Evolutionary conservation across 1,139 yeast genomes (phyloP), one percentile per base, ranked within the genome.

Genomic region (Yamadazyma siamensis): DNA sequence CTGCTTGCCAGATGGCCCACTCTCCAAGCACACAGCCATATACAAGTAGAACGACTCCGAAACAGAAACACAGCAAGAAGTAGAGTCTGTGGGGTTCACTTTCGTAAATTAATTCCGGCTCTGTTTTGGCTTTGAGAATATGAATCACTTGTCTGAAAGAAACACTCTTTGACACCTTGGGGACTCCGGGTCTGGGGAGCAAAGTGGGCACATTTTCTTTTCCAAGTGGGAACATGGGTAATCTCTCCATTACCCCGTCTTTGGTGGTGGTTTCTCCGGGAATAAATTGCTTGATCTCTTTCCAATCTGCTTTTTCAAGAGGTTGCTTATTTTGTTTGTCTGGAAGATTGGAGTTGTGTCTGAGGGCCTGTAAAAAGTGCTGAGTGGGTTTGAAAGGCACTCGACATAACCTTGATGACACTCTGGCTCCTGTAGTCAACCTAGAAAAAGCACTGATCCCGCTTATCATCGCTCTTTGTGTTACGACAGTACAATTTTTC

Each of bases 41-140:
- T 9, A 81, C 66, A 4, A 82, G 67, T 45, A 83, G 75, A 13
- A 80, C 77, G 22, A 82, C 61, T 0, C 88, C 85, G 48, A 81
- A 68, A 23, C 86, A 78, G 41, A 80, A 75, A 50, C 86, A 76
- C 22, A 78, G 72, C 15, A 83, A 60, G 51, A 85, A 84, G 52
- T 84, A 86, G 17, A 84, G 63, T 35, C 84, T 65, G 50, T 86
- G 95, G 0, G 94, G 85, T 56, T 86, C 95, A 19, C 88, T 78
- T 61, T 83, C 89, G 55, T 86, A 86, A 29, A 86, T 69, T 36
- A 86, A 64, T 51, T 84, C 94, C 1, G 94, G 94, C 31, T 71
- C 68, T 6, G 58, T 60, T 43, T 78, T 76, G 28, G 63, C 59
- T 38, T 73, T 65, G 36, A 86, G 59, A n/a, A 75, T 70, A 36